Evolutionary conservation across 257 asterid genomes (phyloP), one percentile per base, ranked within the genome.

Genomic region (Gentiana straminea): DNA sequence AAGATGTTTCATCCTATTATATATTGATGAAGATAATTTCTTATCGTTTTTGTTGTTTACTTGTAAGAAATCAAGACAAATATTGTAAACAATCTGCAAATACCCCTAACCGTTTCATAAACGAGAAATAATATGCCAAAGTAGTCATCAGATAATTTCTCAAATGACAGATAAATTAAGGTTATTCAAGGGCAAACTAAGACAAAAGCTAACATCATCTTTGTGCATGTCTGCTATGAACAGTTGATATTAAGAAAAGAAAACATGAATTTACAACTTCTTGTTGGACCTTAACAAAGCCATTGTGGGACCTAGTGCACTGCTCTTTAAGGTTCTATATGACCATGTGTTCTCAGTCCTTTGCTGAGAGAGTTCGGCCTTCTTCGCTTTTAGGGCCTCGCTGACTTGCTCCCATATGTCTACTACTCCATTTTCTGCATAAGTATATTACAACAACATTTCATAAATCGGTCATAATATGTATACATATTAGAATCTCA

Each of bases 281-380:
- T 74, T 78, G 44, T 71, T 77, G 8, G 94, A 80, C 69, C 97
- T 83, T 51, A 90, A 70, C 44, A 77, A 57, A 55, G 95, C 81
- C 82, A 88, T 80, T 36, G 91, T 85, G 4, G 93, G 85, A 52
- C 89, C 94, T 33, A 80, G 83, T 0, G 84, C 88, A 59, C 84
- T 74, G 69, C 90, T 83, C 70, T 84, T 78, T 33, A 81, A 65
- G 54, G 86, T 75, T 76, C 73, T 77, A 64, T 76, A 65, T 8
- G 93, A 84, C 94, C 84, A 78, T 0, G 84, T 47, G 64, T 71
- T 73, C 59, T 71, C 72, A 47, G 61, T 64, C 57, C 65, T 65
- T 56, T 63, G 75, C 73, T 64, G 75, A 0, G 84, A 64, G 52
- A 79, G 70, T 68, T 80, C 73, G 43, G 73, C 86, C 80, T 88